These are phyloP conservation scores for Fraxinus xanthoxyloides DNA, from an alignment of 305 asterid genomes.

Conservation along the genomic window DNA sequence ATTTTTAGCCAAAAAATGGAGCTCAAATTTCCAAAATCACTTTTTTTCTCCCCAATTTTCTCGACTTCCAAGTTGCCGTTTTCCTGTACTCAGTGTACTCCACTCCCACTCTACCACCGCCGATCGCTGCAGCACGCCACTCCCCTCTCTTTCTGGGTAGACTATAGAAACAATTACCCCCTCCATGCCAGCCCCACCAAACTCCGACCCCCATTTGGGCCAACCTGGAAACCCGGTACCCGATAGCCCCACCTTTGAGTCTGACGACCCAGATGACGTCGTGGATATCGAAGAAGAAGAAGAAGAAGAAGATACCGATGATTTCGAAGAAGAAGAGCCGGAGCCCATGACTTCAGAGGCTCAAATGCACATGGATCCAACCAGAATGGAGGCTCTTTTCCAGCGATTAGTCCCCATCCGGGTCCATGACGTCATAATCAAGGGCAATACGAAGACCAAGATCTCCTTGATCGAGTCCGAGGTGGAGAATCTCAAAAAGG, in stretches of 20 bases:
- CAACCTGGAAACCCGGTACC: slow-evolving; percentile 19
- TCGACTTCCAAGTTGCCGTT: too few relatives aligned
- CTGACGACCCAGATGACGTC: slow-evolving; percentile 21
- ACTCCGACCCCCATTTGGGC: slow-evolving; percentile 21
- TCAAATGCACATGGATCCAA: slow-evolving; percentile 44
- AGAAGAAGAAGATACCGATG: slow-evolving; percentile 18
- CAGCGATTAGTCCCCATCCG: slow-evolving; percentile 45
- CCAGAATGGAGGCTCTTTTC: slow-evolving; percentile 53
- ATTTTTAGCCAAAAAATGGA: too few relatives aligned
- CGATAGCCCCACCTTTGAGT: slow-evolving; percentile 3
- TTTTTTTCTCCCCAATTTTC: too few relatives aligned
- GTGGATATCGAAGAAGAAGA: slow-evolving; percentile 27
- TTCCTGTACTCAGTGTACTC: not conserved
- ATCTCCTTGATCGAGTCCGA: slow-evolving; percentile 66
- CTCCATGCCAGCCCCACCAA: slow-evolving; percentile 28
- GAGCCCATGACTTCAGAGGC: slow-evolving; percentile 41
- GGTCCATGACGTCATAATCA: slow-evolving; percentile 81
- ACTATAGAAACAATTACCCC: not conserved
- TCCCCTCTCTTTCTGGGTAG: not conserved
- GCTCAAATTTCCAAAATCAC: too few relatives aligned
- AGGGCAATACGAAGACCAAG: slow-evolving; percentile 84
- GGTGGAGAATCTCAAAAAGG: slow-evolving; percentile 51
- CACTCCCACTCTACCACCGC: slow-evolving; percentile 1
- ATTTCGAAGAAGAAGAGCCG: slow-evolving; percentile 25
- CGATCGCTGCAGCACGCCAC: slow-evolving; percentile 21